These are phyloP conservation scores for Hyparrhenia diplandra DNA, from an alignment of 176 grass and related monocot species.

Conservation along the genomic window DNA sequence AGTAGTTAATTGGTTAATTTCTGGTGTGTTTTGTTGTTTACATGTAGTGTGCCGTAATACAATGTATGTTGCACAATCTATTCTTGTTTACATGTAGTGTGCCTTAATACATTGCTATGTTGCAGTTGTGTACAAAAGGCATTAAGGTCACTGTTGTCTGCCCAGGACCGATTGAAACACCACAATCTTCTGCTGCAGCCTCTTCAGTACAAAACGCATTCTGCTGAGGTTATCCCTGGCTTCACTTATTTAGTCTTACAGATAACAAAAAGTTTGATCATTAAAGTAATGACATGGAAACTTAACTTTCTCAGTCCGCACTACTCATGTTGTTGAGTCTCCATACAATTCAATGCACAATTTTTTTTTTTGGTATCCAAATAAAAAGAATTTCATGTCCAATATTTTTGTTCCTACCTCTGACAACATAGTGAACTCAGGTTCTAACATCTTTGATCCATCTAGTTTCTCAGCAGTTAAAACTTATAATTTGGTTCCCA, in stretches of 20 bases:
- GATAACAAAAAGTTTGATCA: not conserved
- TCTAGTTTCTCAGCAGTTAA: not conserved
- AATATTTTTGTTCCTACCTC: not conserved
- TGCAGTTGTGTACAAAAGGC: conserved; percentile 86
- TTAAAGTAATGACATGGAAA: not conserved
- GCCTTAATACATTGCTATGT: conserved; percentile 25
- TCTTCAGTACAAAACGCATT: conserved; percentile 43
- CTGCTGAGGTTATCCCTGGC: conserved; percentile 63
- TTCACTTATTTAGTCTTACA: not conserved
- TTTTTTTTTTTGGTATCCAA: not conserved
- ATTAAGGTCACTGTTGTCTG: conserved; percentile 91
- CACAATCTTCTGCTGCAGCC: conserved; percentile 37
- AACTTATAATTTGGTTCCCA: not conserved
- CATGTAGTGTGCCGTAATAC: not conserved
- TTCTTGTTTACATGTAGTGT: conserved; percentile 6
- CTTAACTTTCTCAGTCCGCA: not conserved
- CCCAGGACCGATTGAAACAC: conserved; percentile 82
- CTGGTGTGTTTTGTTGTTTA: not conserved
- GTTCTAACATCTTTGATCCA: conserved; percentile 4
- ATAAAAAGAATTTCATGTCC: not conserved
- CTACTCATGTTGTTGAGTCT: not conserved
- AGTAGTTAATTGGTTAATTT: not conserved
- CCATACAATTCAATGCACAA: not conserved
- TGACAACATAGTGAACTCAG: not conserved
- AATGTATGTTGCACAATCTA: no score